Evolutionary conservation across 768 basidiomycete genomes (phyloP), one percentile per base, ranked within the genome.

Genomic region (Suillus weaverae): DNA sequence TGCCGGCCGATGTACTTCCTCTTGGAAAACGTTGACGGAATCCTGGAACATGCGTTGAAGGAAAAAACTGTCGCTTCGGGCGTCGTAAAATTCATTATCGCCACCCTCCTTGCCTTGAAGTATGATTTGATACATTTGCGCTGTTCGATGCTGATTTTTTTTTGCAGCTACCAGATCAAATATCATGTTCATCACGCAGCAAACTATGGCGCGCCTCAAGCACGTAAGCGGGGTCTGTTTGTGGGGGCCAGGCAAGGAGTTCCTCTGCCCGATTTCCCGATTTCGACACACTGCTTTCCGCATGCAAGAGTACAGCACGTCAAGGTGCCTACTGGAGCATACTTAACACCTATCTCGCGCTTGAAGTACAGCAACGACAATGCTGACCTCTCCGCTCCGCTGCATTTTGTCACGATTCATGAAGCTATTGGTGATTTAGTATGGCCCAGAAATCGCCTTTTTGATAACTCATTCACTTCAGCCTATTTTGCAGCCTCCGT

Each of bases 391-490:
- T 77, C 76, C 6, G 90, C 90, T 0, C 92, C 92, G 1, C 72
- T 89, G 36, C 78, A 74, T 26, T 74, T 83, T 18, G 81, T 91
- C 4, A 87, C 86, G 0, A 81, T 92, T 3, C 72, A 83, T 43
- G 88, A 89, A 69, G 89, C 91, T 4, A 87, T 90, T 61, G 77
- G 81, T 16, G 91, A 94, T 71, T 69, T 93, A 77, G 90, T 88
- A 75, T 61, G 89, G 33, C 65, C 63, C 54, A 50, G 16, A 41
- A 56, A 56, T 38, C 44, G 62, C 64, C 38, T 66, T 33, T n/a
- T 54, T 54, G 33, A 54, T 35, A 33, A 41, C 44, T 62, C 46
- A 30, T 65, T 57, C 54, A 70, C 30, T 64, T 30, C 33, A 43
- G 2, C 60, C 32, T 66, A 59, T 35, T 55, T 39, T 46, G 14